Base-by-base conservation (phyloP, 352 stramenopile genomes). In the Phytophthora sojae region DNA sequence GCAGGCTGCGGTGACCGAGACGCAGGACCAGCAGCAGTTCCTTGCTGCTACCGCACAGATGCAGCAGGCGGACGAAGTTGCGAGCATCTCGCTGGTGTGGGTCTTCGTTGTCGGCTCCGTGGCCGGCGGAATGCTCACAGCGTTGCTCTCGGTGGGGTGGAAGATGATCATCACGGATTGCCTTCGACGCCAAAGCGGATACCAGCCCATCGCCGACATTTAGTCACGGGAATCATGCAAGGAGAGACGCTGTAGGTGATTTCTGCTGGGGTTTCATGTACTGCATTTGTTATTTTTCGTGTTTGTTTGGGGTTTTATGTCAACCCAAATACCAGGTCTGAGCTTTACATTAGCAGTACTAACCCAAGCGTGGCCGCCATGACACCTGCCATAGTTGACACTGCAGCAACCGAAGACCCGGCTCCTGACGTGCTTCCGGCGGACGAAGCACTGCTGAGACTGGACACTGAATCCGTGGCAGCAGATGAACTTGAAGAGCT, bases 81-180 rank as follows among this genome's bases (percentile, higher is more conserved):
- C 37, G 1, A 73, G 29, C 8, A 44, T 71, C 6, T 69, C 70
- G 3, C 14, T 56, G 0, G 25, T 15, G 15, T 73, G 53, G 64
- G 44, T 74, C 12, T 77, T 77, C 64, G 29, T 74, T 8, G 64
- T 74, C 9, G 70, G 70, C 0, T 74, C 58, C 45, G 59, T 77
- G 5, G 64, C 55, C 42, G 70, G 70, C 42, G 64, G 70, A 5
- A 73, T 74, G 70, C 58, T 74, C 6, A 77, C 64, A 11, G 66
- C 61, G 37, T n/a, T 70, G 19, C 25, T 74, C 1, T 63, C 70
- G 7, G 49, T 71, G 6, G 70, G 70, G n/a, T 77, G 70, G 70
- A 77, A 77, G 21, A 51, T 74, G 39, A 73, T 73, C 2, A 69
- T 74, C 23, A 73, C 66, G 2, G 70, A 71, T 30, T 73, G 64